Evolutionary conservation across 352 stramenopile species (phyloP).

Genomic region (Ochromonadaceae sp.): DNA sequence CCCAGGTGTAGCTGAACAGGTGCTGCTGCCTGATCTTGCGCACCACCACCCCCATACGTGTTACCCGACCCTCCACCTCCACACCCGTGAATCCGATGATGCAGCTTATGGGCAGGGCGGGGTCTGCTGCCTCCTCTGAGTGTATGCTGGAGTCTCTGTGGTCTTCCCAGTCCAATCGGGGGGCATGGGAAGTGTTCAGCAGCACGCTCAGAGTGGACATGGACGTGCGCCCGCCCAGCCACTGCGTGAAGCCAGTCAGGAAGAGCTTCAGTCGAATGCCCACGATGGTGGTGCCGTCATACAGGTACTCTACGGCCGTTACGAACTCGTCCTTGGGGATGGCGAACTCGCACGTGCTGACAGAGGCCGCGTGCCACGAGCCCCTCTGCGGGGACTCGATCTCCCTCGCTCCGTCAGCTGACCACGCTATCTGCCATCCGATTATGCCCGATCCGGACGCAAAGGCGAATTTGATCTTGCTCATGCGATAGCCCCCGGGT

Average conservation of each 20-base stretch:
- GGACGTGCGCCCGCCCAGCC: background rate
- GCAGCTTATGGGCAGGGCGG: background rate
- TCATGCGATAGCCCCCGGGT: no score
- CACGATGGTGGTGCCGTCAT: slow-evolving; percentile 3
- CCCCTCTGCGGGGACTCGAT: background rate
- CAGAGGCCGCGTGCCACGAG: background rate
- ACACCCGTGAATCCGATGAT: slow-evolving; percentile 6
- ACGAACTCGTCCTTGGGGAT: slow-evolving; percentile 16
- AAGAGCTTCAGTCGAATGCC: background rate
- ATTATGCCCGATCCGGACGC: background rate
- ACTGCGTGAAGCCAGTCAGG: background rate
- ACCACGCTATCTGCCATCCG: slow-evolving; percentile 2
- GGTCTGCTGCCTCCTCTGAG: background rate
- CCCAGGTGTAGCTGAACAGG: background rate
- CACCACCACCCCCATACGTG: background rate
- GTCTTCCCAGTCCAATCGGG: background rate
- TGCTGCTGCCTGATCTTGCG: background rate
- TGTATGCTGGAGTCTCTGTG: background rate
- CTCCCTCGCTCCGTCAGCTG: background rate
- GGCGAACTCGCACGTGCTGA: background rate
- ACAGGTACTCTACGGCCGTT: slow-evolving; percentile 7
- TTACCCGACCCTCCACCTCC: background rate
- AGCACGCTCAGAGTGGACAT: background rate
- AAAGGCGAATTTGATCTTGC: no score
- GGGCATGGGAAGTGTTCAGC: background rate